Percentiles rank a stretch among this genome's conserved stretches.
Conservation (phyloP, 2,329 filamentous ascomycete genomes). For the Aureobasidium vineae region DNA sequence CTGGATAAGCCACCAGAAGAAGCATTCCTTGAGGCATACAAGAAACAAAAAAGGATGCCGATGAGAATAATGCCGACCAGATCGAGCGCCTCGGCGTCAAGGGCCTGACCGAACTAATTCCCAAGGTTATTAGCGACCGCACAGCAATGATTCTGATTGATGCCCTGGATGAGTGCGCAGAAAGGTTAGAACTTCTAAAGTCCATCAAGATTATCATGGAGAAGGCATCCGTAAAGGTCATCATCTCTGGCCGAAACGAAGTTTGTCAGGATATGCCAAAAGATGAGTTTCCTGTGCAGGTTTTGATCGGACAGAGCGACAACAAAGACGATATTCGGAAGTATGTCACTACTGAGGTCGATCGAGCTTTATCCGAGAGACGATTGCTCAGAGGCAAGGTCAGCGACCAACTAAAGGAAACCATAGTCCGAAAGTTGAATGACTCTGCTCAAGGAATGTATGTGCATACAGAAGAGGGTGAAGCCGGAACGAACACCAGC, state of each 20-base stretch:
- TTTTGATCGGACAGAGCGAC: neutral
- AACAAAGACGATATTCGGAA: neutral
- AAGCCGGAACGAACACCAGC: neutral
- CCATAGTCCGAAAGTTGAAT: neutral
- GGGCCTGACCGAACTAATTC: neutral
- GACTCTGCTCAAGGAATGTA: constrained; percentile 2
- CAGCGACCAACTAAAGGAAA: neutral
- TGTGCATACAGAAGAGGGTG: neutral
- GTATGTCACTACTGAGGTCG: neutral
- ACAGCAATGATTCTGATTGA: neutral
- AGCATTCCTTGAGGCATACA: neutral
- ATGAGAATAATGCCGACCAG: neutral
- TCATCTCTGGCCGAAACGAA: neutral
- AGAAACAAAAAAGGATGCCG: neutral
- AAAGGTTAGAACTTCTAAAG: neutral
- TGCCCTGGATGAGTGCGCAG: neutral
- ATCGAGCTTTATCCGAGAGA: neutral
- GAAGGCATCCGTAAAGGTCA: neutral
- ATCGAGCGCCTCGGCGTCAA: neutral
- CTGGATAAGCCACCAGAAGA: neutral
- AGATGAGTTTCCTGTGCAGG: neutral
- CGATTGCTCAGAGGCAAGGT: neutral
- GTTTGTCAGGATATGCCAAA: neutral
- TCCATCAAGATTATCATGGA: neutral
- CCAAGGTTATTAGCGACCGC: neutral